Base-by-base conservation (phyloP, 73 alveolate genomes). In the Paramecium pentaurelia region DNA sequence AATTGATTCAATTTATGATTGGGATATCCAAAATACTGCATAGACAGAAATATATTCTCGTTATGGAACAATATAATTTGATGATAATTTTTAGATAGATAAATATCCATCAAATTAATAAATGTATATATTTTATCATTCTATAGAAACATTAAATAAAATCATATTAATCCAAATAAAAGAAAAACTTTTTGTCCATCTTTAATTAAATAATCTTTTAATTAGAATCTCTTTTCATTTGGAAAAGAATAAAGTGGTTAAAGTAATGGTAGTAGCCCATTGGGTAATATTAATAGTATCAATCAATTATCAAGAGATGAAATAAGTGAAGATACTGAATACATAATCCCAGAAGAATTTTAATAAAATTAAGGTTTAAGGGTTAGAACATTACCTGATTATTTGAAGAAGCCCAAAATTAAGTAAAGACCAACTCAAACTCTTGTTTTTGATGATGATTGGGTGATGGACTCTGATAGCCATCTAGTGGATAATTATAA, bases 121-220 rank as follows among this genome's bases (percentile, higher is more conserved):
- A 27, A 60, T 60, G 77, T 60, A 60, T 8, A 8, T 1, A 27
- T 8, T 60, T 60, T 10, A 60, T 20, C n/a, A 60, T 16, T 27
- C 34, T 60, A 28, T 60, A 60, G 77, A 16, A 60, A 60, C 16
- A 28, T 40, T 80, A 80, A 80, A 22, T 80, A 38, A 27, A 1
- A 64, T 16, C 4, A 64, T 64, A 10, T 12, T 32, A 64, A 64
- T 64, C 11, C 25, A 64, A 64, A 64, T 7, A 64, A 28, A 99
- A 92, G 99, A 98, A 96, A 44, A 94, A 42, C 95, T 97, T 14
- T 28, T 12, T 64, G 47, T 32, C 49, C 45, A 25, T 34, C 45
- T 11, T 9, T 64, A 32, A 28, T 28, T 40, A 64, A 64, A 64
- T 10, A 64, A 27, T 5, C 27, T 30, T 20, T 10, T 22, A 18